Base-by-base conservation (phyloP, 1,284 basidiomycete species). In the Pulveroboletus sp. region DNA sequence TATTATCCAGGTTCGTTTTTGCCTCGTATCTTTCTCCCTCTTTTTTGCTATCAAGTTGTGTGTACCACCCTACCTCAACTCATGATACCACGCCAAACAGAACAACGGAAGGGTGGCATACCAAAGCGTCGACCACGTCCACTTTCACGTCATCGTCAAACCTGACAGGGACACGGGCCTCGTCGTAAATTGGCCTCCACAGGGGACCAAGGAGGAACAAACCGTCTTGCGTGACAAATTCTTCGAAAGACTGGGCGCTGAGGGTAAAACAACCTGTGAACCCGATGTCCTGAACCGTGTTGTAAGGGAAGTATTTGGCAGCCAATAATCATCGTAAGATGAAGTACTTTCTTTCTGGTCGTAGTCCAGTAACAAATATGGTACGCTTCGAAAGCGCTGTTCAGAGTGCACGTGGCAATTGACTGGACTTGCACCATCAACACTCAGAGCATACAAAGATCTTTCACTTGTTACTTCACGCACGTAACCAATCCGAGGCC, bases 101-200 rank as follows among this genome's bases (percentile, higher is more conserved):
- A 95, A 94, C 77, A 95, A 94, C 69, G 93, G 92, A 20, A 78
- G 80, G 52, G 79, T 89, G 54, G 91, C 92, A 9, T 91, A 94
- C 71, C 91, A 93, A 77, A 80, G 81, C 56, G 91, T 96, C 38
- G 81, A 85, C 56, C 93, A 96, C 69, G 92, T 94, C 9, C 93
- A 96, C 71, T 94, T 95, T 77, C 89, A 94, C 74, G 79, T 96
- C 58, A 95, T 97, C 55, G 92, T 93, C 9, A 97, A 97, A 75
- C 91, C 90, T 4, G 58, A 84, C 22, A 72, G 82, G 35, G 80
- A 89, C 0, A 42, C 52, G 63, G 94, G 90, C 10, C 81, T 96
- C 43, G 82, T 84, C 24, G 75, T 96, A 46, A 84, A 82, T 8
- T 95, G 92, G 92, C 91, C 91, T 5, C 63, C 74, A 3, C 70